Evolutionary conservation across 1,284 basidiomycete species (phyloP).

Genomic region (Fomitopsis schrenkii): DNA sequence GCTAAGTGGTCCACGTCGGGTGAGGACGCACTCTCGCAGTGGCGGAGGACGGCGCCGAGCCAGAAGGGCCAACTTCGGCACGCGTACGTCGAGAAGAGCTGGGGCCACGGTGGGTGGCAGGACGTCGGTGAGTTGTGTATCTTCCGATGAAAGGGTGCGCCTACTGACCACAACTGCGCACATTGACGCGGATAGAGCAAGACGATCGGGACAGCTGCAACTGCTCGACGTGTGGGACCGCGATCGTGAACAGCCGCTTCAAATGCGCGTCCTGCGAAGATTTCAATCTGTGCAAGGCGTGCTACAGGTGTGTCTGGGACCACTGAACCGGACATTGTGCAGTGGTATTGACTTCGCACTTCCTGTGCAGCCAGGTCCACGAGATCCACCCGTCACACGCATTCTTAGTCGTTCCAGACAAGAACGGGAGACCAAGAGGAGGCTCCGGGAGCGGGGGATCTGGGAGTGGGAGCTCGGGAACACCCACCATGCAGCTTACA

Average conservation of each 20-base stretch:
- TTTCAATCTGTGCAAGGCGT: conserved; percentile 78
- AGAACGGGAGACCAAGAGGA: conserved; percentile 21
- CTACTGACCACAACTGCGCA: background rate
- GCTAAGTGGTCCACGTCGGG: conserved; percentile 38
- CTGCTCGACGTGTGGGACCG: conserved; percentile 76
- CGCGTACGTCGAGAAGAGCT: conserved; percentile 81
- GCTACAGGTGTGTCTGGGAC: conserved; percentile 56
- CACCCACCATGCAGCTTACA: conserved; percentile 21
- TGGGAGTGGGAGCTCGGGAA: background rate
- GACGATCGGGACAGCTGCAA: conserved; percentile 57
- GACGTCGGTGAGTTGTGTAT: conserved; percentile 66
- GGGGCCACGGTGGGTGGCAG: conserved; percentile 79
- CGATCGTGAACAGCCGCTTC: conserved; percentile 63
- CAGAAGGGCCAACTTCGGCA: conserved; percentile 73
- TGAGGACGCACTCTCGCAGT: conserved; percentile 47
- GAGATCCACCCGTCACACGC: conserved; percentile 86
- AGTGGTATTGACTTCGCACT: background rate
- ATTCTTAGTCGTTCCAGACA: conserved; percentile 77
- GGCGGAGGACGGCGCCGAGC: conserved; percentile 61
- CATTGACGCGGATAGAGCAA: conserved; percentile 44
- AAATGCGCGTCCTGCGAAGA: conserved; percentile 82
- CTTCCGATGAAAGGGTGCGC: background rate
- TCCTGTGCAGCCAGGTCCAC: conserved; percentile 61
- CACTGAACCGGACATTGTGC: background rate
- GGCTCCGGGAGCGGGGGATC: background rate